Conservation (phyloP, 331 rosid species). For the Erythrophleum ivorense region DNA sequence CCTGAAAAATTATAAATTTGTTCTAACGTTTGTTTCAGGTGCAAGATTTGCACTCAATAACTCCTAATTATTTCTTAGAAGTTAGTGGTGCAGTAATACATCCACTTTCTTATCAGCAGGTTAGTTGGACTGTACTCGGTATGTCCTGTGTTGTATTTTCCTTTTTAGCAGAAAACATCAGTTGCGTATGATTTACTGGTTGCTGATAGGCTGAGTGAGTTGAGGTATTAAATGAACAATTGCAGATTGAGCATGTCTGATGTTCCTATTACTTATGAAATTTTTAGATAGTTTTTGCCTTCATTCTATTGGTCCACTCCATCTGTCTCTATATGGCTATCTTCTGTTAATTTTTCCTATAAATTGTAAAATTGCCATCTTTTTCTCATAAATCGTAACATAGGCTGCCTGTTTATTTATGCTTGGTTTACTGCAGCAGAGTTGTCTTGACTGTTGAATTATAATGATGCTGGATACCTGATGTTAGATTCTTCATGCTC, state of each 20-base stretch:
- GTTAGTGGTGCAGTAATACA: conserved; percentile 95
- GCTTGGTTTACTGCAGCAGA: too few species aligned
- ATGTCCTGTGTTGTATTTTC: conserved; percentile 26
- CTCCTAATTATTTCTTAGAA: conserved; percentile 91
- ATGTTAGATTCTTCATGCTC: too few species aligned
- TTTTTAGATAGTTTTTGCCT: conserved; percentile 8
- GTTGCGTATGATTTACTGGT: conserved; percentile 26
- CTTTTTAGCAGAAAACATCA: background rate
- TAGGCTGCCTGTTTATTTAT: too few species aligned
- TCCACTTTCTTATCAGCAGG: conserved; percentile 99
- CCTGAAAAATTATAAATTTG: background rate
- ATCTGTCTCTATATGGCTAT: conserved; percentile 22
- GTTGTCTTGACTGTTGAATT: background rate
- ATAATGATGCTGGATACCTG: background rate
- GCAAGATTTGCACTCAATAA: conserved; percentile 89
- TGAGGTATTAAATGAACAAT: conserved; percentile 26
- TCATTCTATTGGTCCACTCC: conserved; percentile 22
- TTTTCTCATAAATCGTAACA: conserved; percentile 2
- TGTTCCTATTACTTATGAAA: background rate
- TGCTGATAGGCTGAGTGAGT: conserved; percentile 18
- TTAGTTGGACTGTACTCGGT: conserved; percentile 49
- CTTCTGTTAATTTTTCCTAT: conserved; percentile 39
- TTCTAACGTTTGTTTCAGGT: conserved; percentile 64
- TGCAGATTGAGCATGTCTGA: conserved; percentile 29
- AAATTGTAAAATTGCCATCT: conserved; percentile 22